A percentile compares a stretch with the other conserved stretches of the same genome.
Conservation (phyloP, 192 early-diverging fungal genomes). For the Jimgerdemannia flammicorona region DNA sequence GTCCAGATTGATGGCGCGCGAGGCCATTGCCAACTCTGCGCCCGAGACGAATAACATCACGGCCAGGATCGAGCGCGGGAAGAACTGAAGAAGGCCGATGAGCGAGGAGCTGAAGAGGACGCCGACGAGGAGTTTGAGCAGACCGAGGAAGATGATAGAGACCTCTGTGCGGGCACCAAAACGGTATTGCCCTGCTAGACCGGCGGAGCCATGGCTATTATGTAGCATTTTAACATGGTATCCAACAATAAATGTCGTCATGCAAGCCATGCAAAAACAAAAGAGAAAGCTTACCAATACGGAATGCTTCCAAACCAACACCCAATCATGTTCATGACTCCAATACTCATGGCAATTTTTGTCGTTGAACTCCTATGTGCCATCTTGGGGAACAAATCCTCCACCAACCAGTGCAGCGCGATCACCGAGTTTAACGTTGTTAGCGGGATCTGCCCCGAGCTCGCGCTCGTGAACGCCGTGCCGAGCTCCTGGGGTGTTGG, state of each 20-base stretch:
- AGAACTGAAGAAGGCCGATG: slow-evolving; percentile 60
- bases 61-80: slow-evolving; percentile 77
- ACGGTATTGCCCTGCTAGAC: slow-evolving; percentile 91
- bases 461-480: slow-evolving; percentile 73
- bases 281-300: slow-evolving; percentile 46
- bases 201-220: slow-evolving; percentile 71
- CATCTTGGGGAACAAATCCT: slow-evolving; percentile 76
- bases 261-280: slow-evolving; percentile 17
- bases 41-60: slow-evolving; percentile 87
- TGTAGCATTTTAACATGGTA: not conserved
- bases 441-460: slow-evolving; percentile 85
- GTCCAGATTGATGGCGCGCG: slow-evolving; percentile 38
- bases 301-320: slow-evolving; percentile 80
- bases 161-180: slow-evolving; percentile 86
- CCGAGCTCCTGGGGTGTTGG: slow-evolving; percentile 64
- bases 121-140: slow-evolving; percentile 72
- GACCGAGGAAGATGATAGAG: slow-evolving; percentile 74
- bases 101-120: slow-evolving; percentile 84
- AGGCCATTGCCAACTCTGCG: slow-evolving; percentile 47
- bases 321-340: slow-evolving; percentile 75
- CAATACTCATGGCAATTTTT: slow-evolving; percentile 60
- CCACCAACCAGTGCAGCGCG: slow-evolving; percentile 67
- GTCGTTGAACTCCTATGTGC: slow-evolving; percentile 30
- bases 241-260: not conserved
- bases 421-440: slow-evolving; percentile 86